Evolutionary conservation across 2,329 filamentous ascomycete genomes (phyloP), one percentile per base, ranked within the genome.

Genomic region (Venturia pyrina): DNA sequence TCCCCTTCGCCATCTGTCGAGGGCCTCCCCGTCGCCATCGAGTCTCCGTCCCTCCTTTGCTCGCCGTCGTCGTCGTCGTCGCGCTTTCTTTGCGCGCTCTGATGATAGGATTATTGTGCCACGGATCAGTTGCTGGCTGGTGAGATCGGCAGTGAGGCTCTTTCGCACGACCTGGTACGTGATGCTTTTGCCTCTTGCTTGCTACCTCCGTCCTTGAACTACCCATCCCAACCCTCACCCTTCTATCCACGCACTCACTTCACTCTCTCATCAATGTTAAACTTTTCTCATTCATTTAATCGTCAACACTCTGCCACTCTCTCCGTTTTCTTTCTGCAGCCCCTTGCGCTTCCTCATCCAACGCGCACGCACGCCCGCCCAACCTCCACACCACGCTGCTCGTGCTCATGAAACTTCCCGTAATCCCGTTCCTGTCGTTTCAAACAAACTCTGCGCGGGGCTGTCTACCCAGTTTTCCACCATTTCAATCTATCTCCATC

Each of bases 401-500:
- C 37, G 59, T 46, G 59, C 60, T 11, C 43, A 17, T 62, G 60
- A 46, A 44, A 62, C 60, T 62, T 40, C 37, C 6, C 6, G 37
- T 40, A 28, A 28, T 62, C 43, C 43, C 60, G 40, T 62, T 46
- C 28, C 60, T 46, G 21, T 62, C 60, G 60, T 44, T 62, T 44
- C 43, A 62, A 34, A 62, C 37, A 43, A 34, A 62, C 19, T 44
- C n/a, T 62, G 37, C 37, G 37, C n/a, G 60, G 40, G 24, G 21
- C 24, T 46, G 43, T 62, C 37, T 28, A 44, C 60, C 59, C 60
- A 43, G 21, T 5, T 28, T n/a, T 28, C 40, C 37, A 11, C 17
- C 43, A 8, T 44, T 28, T 62, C 60, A 62, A 62, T 62, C 60
- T 62, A 62, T 62, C 60, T 62, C 60, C 37, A 62, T 62, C 60